phyloP scores from a whole-genome alignment of 192 early-diverging fungal species.

The Coemansia sp. region DNA sequence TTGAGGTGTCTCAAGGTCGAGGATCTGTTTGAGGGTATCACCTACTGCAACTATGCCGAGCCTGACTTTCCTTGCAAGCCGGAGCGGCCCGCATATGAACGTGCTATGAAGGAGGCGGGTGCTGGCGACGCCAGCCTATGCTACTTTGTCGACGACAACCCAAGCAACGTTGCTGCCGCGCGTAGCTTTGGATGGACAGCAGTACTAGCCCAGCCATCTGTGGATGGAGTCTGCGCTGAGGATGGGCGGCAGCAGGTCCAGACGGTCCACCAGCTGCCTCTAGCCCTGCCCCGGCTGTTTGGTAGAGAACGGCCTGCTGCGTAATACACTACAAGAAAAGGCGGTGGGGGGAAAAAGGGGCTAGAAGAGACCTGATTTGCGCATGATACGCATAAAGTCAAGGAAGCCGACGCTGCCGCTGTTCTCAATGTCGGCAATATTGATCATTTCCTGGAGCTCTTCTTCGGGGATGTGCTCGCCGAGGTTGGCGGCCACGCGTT shows the following conservation, averaged over 20 bases:
- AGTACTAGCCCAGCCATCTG: conserved; percentile 42
- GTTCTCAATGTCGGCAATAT: conserved; percentile 57
- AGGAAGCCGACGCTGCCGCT: conserved; percentile 59
- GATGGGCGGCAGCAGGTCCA: conserved; percentile 52
- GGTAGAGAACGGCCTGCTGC: too few relatives aligned
- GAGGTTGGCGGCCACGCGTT: conserved; percentile 55
- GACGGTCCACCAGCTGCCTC: conserved; percentile 56
- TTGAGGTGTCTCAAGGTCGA: conserved; percentile 56
- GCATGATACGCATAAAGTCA: conserved; percentile 61
- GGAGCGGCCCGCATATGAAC: conserved; percentile 45
- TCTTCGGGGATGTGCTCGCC: conserved; percentile 61
- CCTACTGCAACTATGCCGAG: conserved; percentile 65
- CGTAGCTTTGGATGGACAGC: conserved; percentile 46
- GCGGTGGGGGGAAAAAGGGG: not conserved
- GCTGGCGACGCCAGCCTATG: conserved; percentile 52
- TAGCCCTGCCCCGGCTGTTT: conserved; percentile 57
- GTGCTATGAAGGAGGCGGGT: conserved; percentile 64
- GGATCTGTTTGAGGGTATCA: conserved; percentile 70
- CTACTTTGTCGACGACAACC: conserved; percentile 74
- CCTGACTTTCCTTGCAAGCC: conserved; percentile 73
- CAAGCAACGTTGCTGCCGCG: conserved; percentile 60
- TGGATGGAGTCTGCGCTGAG: conserved; percentile 7
- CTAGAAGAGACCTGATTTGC: conserved; percentile 54
- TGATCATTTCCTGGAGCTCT: conserved; percentile 63
- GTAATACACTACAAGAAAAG: too few relatives aligned